Evolutionary conservation across 2,329 filamentous ascomycete genomes (phyloP), one percentile per base, ranked within the genome.

Genomic region (Lachnellula arida): DNA sequence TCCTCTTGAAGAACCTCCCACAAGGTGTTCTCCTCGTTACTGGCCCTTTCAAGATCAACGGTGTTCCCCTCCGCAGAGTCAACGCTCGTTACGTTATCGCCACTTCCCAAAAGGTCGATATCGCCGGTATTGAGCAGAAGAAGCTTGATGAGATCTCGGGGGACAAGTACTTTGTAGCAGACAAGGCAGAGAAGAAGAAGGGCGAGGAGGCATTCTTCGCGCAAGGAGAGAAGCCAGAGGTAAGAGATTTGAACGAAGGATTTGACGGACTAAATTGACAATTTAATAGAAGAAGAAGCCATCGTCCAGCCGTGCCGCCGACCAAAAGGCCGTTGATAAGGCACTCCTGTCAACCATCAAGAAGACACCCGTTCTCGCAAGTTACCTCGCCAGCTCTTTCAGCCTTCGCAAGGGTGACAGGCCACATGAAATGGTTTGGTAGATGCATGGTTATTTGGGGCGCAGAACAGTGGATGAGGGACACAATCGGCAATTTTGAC

Each of bases 341-440:
- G 86, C 91, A 69, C 82, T 99, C 74, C 80, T 99, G 72, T 85
- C 90, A 78, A 89, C 81, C 79, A 94, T 99, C 84, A 97, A 97
- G 89, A 97, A 97, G 87, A 91, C 96, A 78, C 88, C 91, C 70
- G 82, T 93, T 79, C 89, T 99, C 71, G 79, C 86, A 75, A 90
- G 87, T 81, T 99, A 99, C 86, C 90, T 99, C 71, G 84, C 84
- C 75, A 90, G 88, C 78, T 91, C 88, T 76, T 99, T 99, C 89
- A 95, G 89, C 86, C 87, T 99, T 79, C 89, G 93, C 81, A 97
- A 92, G 84, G 94, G 94, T 74, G 93, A 99, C 85, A 92, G 93
- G 88, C 94, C 94, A 80, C 94, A 99, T 82, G 90, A 96, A 87
- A 97, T 99, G 94, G 89, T 90, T 81, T 99, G 93, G 86, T 99